Percentiles rank a stretch among this genome's conserved stretches.
phyloP scores from a whole-genome alignment of 1,284 basidiomycete genomes.

The Ceratobasidium sp. region DNA sequence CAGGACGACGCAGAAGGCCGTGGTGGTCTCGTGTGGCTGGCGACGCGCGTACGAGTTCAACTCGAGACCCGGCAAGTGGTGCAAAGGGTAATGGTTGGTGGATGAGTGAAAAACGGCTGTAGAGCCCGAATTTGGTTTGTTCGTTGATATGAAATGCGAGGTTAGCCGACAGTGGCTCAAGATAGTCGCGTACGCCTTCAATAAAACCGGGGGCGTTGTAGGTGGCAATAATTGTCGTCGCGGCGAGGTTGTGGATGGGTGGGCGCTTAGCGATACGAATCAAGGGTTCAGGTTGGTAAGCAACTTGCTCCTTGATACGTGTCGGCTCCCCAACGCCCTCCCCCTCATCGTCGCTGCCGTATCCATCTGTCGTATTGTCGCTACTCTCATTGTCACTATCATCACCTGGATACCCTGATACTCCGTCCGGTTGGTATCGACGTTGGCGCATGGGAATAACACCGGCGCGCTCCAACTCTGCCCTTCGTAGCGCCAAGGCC shows the following conservation, averaged over 20 bases:
- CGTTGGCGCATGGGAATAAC: background rate
- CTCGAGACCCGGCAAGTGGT: background rate
- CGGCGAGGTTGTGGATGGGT: background rate
- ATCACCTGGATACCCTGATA: background rate
- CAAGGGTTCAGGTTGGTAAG: constrained; percentile 1
- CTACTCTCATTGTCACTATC: background rate
- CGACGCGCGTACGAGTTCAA: background rate
- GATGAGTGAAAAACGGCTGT: background rate
- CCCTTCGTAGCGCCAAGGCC: background rate
- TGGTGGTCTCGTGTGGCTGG: background rate
- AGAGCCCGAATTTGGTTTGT: background rate
- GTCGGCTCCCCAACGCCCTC: background rate
- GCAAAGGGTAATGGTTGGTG: background rate
- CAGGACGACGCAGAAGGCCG: background rate
- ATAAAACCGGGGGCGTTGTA: background rate
- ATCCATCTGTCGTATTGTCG: background rate
- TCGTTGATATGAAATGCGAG: background rate
- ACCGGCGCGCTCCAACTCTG: background rate
- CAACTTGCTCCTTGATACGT: background rate
- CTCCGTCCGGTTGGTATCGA: background rate
- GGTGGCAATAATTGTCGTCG: background rate
- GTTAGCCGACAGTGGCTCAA: background rate
- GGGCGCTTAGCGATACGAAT: background rate
- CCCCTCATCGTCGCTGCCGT: background rate
- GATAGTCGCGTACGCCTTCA: background rate